A percentile compares a stretch with the other conserved stretches of the same genome.
phyloP scores from a whole-genome alignment of 495 filamentous ascomycete genomes.

The Tuber microsphaerosporum region DNA sequence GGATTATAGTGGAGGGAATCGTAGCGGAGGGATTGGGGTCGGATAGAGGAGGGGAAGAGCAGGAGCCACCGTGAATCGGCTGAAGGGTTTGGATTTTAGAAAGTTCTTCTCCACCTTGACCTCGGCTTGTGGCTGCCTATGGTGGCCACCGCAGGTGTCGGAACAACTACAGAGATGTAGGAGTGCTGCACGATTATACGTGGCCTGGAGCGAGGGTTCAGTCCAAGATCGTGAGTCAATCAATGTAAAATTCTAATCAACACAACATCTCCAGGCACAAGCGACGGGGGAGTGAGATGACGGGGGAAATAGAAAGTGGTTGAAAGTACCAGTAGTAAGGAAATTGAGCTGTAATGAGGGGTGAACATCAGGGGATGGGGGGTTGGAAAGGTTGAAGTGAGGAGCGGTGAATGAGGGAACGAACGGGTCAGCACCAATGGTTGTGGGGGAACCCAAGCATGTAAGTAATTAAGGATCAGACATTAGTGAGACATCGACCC shows the following conservation, averaged over 20 bases:
- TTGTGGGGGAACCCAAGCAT: background rate
- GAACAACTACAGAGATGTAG: background rate
- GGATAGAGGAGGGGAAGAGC: background rate
- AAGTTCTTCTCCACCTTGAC: background rate
- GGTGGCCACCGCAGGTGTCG: background rate
- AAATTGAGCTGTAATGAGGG: background rate
- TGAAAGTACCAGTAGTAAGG: background rate
- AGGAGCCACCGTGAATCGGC: background rate
- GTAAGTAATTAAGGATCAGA: background rate
- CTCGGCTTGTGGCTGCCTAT: background rate
- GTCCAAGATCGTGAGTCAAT: background rate
- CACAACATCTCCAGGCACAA: background rate
- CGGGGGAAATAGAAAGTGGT: too few relatives aligned
- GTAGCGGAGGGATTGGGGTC: too few relatives aligned
- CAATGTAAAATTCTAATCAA: too few relatives aligned
- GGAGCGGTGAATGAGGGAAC: background rate
- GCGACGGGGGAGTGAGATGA: background rate
- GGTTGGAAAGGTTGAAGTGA: background rate
- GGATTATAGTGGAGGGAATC: background rate
- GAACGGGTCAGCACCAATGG: background rate
- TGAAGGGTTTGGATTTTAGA: background rate
- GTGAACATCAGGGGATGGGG: background rate
- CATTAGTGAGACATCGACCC: background rate
- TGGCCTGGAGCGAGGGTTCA: background rate
- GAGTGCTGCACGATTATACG: background rate